A percentile compares a stretch with the other conserved stretches of the same genome.
phyloP scores from a whole-genome alignment of 2,329 filamentous ascomycete species.

The Microsporum canis region DNA sequence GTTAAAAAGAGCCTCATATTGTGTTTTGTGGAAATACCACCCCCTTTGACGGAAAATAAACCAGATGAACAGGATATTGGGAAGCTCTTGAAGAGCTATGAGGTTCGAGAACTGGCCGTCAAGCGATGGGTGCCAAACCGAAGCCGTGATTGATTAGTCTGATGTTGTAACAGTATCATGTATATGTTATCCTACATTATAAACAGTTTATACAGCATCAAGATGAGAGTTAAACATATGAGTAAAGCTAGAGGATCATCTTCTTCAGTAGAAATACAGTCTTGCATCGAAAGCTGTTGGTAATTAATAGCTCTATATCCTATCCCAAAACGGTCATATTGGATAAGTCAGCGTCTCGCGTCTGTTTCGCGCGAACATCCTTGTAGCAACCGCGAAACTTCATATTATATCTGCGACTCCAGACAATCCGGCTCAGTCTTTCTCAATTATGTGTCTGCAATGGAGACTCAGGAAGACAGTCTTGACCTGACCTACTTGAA shows the following conservation, averaged over 20 bases:
- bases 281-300: no score
- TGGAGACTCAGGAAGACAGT: slow-evolving; percentile 33
- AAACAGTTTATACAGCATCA: no score
- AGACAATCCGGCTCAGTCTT: not conserved
- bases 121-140: slow-evolving; percentile 78
- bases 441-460: slow-evolving; percentile 10
- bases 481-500: slow-evolving; percentile 31
- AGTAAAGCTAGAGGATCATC: no score
- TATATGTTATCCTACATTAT: no score
- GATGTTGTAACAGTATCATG: no score
- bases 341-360: not conserved
- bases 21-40: slow-evolving; percentile 82
- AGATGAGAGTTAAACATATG: no score
- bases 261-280: no score
- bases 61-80: slow-evolving; percentile 42
- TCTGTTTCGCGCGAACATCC: not conserved
- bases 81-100: slow-evolving; percentile 55
- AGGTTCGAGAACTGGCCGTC: slow-evolving; percentile 66
- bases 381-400: not conserved
- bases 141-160: slow-evolving; percentile 46
- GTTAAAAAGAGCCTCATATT: slow-evolving; percentile 83
- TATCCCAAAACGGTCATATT: slow-evolving; percentile 1
- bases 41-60: slow-evolving; percentile 38
- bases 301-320: no score
- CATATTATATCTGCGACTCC: not conserved